Conservation (phyloP, 2,329 filamentous ascomycete genomes). For the Paraphaeosphaeria sporulosa region DNA sequence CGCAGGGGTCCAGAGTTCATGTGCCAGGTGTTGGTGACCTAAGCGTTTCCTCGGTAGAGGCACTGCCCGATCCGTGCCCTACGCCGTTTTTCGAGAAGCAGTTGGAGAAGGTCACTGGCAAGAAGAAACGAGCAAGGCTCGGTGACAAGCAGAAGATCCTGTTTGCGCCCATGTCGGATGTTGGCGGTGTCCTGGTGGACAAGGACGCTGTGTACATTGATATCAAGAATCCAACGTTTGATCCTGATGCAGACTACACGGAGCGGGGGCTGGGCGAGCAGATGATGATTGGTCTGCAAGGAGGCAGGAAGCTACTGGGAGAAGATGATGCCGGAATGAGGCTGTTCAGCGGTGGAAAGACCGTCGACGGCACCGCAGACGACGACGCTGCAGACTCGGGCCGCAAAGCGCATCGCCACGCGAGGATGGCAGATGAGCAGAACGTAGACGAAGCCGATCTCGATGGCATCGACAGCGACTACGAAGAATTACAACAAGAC, state of each 20-base stretch:
- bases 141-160: conserved; percentile 97
- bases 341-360: conserved; percentile 80
- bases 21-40: conserved; percentile 92
- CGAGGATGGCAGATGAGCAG: conserved; percentile 55
- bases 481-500: conserved; percentile 60
- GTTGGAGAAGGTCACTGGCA: conserved; percentile 82
- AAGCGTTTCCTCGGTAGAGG: conserved; percentile 82
- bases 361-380: conserved; percentile 65
- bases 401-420: conserved; percentile 61
- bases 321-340: conserved; percentile 83
- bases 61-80: conserved; percentile 91
- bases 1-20: conserved; percentile 85
- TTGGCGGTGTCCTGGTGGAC: conserved; percentile 93
- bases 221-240: conserved; percentile 75
- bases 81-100: conserved; percentile 91
- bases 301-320: conserved; percentile 80
- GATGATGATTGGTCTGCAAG: conserved; percentile 88
- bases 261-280: conserved; percentile 95
- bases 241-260: conserved; percentile 66
- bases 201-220: conserved; percentile 95
- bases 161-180: conserved; percentile 98
- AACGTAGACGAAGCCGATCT: conserved; percentile 62
- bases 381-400: conserved; percentile 65
- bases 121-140: conserved; percentile 78
- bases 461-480: conserved; percentile 58